These are phyloP conservation scores for Staphylotrichum tortipilum DNA, from an alignment of 495 filamentous ascomycete genomes.

Conservation along the genomic window DNA sequence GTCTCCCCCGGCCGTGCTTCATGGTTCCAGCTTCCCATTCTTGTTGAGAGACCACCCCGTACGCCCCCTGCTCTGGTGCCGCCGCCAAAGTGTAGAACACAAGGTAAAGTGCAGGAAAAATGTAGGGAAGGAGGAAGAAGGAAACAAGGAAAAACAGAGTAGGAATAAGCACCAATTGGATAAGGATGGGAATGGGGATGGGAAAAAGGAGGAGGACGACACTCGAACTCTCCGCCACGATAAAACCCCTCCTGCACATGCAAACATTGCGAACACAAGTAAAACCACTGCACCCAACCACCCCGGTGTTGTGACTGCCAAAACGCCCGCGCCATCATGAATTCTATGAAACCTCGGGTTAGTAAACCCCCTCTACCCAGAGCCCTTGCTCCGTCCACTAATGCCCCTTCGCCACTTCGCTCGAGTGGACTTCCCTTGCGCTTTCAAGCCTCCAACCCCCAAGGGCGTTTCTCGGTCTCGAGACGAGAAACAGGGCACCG, in stretches of 20 bases:
- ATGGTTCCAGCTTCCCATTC: conserved; percentile 5
- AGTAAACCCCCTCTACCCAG: too few species aligned
- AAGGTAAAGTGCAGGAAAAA: neutral
- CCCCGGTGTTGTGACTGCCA: too few species aligned
- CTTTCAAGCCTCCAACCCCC: too few species aligned
- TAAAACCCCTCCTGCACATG: neutral
- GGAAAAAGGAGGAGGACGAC: neutral
- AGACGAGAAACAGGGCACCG: neutral
- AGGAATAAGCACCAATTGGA: neutral
- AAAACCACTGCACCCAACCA: neutral
- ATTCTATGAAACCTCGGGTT: too few species aligned
- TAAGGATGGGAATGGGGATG: neutral
- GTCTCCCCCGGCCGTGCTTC: neutral
- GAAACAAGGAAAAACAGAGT: neutral
- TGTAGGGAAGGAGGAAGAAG: neutral
- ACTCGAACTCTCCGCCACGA: neutral
- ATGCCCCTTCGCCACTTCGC: too few species aligned
- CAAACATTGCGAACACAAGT: neutral
- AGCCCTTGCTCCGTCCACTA: too few species aligned
- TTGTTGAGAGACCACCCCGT: neutral
- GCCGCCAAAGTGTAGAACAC: neutral
- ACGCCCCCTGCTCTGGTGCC: neutral
- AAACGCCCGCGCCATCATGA: neutral
- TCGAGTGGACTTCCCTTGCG: too few species aligned
- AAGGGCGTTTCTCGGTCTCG: neutral